A percentile compares a stretch with the other conserved stretches of the same genome.
Conservation (phyloP, 305 asterid genomes). For the Fraxinus dipetala region DNA sequence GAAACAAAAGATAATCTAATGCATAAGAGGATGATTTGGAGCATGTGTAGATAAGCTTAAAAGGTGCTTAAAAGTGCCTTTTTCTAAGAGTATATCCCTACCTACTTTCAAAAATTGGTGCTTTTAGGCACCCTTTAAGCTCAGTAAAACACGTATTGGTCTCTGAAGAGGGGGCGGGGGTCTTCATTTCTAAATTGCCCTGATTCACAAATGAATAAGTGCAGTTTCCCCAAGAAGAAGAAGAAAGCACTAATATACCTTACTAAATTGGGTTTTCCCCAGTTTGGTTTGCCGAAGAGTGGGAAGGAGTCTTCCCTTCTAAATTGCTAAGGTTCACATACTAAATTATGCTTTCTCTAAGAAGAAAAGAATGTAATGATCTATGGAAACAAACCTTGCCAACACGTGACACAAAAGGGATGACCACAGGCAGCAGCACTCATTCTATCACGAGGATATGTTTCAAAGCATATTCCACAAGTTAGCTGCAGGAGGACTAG, state of each 20-base stretch:
- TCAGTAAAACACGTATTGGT: neutral
- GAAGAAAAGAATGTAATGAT: neutral
- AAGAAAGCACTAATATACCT: neutral
- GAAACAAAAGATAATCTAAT: neutral
- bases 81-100: neutral
- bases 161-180: neutral
- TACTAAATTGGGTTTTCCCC: neutral
- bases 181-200: neutral
- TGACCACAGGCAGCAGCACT: slow-evolving; percentile 85
- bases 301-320: neutral
- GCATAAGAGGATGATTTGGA: neutral
- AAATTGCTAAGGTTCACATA: neutral
- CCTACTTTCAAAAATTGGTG: neutral
- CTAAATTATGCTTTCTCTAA: neutral
- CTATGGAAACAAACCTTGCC: slow-evolving; percentile 65
- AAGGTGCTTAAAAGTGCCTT: neutral
- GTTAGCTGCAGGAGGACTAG: slow-evolving; percentile 57
- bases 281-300: neutral
- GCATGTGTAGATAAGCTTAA: neutral
- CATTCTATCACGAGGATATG: slow-evolving; percentile 57
- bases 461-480: slow-evolving; percentile 95
- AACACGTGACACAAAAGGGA: slow-evolving; percentile 79
- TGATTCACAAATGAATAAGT: neutral
- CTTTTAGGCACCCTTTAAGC: neutral
- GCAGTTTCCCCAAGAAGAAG: neutral